Percentiles rank a stretch among this genome's conserved stretches.
Evolutionary conservation across 1,284 basidiomycete genomes (phyloP).

Genomic region (Polyporus tsugae): DNA sequence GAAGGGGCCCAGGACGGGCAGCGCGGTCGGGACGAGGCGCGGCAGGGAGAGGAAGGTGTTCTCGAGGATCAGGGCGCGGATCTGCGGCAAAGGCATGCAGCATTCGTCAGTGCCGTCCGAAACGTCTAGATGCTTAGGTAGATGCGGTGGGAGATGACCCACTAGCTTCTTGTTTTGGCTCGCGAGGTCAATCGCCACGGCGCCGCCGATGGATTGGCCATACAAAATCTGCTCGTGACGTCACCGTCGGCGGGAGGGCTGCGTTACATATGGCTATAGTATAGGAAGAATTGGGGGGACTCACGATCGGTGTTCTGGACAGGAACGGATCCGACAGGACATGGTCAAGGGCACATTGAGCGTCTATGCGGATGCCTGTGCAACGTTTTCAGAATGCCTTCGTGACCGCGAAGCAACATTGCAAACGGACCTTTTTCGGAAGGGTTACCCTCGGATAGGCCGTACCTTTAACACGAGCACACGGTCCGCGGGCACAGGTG

Average conservation of each 20-base stretch:
- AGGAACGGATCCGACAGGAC: slow-evolving; percentile 75
- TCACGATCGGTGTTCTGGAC: slow-evolving; percentile 72
- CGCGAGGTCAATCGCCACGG: slow-evolving; percentile 90
- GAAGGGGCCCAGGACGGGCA: slow-evolving; percentile 82
- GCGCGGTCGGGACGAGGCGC: slow-evolving; percentile 79
- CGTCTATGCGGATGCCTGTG: slow-evolving; percentile 82
- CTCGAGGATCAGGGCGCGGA: slow-evolving; percentile 87
- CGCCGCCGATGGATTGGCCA: slow-evolving; percentile 97
- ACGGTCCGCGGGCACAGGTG: not conserved
- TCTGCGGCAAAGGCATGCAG: slow-evolving; percentile 47
- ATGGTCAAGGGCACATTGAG: slow-evolving; percentile 84
- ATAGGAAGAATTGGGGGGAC: slow-evolving; percentile 31
- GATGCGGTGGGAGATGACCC: slow-evolving; percentile 25
- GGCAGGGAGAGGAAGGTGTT: slow-evolving; percentile 92
- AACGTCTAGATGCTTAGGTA: not conserved
- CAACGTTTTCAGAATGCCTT: slow-evolving; percentile 18
- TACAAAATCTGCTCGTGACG: slow-evolving; percentile 72
- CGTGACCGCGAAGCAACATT: not conserved
- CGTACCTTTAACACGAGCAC: slow-evolving; percentile 64
- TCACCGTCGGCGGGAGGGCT: not conserved
- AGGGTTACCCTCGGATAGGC: slow-evolving; percentile 82
- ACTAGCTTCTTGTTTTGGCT: slow-evolving; percentile 80
- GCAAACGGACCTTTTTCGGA: slow-evolving; percentile 76
- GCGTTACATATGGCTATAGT: slow-evolving; percentile 13
- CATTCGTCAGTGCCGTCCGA: not conserved